Conservation (phyloP, 2,329 filamentous ascomycete species). For the Penicillium sp. region DNA sequence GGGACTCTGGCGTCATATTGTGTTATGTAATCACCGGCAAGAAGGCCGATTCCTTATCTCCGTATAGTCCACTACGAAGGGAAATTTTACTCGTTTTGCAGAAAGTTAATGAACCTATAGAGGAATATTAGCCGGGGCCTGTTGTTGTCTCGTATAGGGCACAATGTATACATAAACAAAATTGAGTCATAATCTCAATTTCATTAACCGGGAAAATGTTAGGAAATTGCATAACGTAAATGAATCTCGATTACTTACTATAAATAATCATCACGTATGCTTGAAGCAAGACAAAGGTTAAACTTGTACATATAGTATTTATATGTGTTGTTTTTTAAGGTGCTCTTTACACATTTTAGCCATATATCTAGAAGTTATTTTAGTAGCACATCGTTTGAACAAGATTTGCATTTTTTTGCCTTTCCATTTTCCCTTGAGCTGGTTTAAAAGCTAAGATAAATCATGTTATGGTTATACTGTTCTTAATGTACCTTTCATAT, state of each 20-base stretch:
- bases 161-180: not conserved
- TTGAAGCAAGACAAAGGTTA: not conserved
- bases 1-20: slow-evolving; percentile 21
- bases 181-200: not conserved
- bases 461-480: not conserved
- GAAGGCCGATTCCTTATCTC: not conserved
- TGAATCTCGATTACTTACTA: not conserved
- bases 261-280: not conserved
- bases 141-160: not conserved
- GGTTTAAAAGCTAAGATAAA: no score
- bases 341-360: not conserved
- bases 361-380: not conserved
- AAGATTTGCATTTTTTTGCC: not conserved
- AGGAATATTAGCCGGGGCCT: no score
- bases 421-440: no score
- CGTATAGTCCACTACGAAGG: no score
- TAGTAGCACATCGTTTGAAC: no score
- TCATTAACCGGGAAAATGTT: no score
- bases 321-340: not conserved
- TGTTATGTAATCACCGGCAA: slow-evolving; percentile 16
- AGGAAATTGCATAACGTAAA: not conserved
- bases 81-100: not conserved
- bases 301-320: not conserved
- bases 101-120: not conserved
- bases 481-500: no score